Evolutionary conservation across 2,329 filamentous ascomycete genomes (phyloP), one percentile per base, ranked within the genome.

Genomic region (Coniochaeta ligniaria): DNA sequence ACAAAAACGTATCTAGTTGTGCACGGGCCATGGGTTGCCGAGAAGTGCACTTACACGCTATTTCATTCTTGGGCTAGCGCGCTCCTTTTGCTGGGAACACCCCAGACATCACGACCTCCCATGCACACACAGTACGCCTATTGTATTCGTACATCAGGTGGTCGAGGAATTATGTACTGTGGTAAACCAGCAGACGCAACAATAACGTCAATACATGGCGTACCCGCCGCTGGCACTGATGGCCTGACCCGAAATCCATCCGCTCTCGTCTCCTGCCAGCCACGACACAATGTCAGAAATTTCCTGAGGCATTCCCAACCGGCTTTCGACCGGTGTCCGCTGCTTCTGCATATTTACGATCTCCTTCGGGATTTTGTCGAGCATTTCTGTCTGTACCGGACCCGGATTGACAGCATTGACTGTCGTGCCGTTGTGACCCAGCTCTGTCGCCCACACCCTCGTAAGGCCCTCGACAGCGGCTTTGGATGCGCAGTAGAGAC

Each of bases 361-460:
- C 0, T 79, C 77, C 59, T 73, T 67, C 0, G 79, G 78, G 14
- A 85, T 79, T 17, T 80, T 75, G 17, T 80, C 78, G 26, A 86
- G 67, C 78, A 88, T 79, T 8, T 85, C 83, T 33, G 77, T 85
- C 70, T 80, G 71, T 6, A 85, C 80, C 0, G 85, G 83, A 0
- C 85, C 85, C 0, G 84, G 83, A 22, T 80, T 80, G 2, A 88
- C 80, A 0, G 78, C 76, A 64, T 88, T 89, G 28, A 86, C 84
- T 0, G 84, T 87, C 61, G 82, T 82, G 0, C 84, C 83, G 61
- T 78, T 71, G 3, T 63, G 67, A 0, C 84, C 84, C 9, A 88
- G 72, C 70, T 88, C 85, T 0, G 76, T 75, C 0, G 86, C 85
- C 78, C 83, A 83, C 52, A 75, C 79, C 7, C 84, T 74, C 11